Percentiles rank a stretch among this genome's conserved stretches.
Conservation (phyloP, 306 rosid species). For the Fragaria iinumae region DNA sequence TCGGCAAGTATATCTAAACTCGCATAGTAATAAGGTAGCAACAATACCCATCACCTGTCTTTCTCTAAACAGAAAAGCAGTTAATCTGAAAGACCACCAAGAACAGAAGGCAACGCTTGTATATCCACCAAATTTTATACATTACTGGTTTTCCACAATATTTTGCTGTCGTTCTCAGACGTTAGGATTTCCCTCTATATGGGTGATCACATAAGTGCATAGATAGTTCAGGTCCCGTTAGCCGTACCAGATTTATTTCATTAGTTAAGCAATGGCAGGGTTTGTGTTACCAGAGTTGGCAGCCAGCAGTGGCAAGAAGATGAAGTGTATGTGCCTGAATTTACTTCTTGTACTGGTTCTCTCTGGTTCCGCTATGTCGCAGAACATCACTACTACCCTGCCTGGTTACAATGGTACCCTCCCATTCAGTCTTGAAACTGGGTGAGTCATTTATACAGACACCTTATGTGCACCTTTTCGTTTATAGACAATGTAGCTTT, state of each 20-base stretch:
- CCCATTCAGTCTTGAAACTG: conserved; percentile 10
- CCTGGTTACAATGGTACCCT: conserved; percentile 9
- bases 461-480: no score
- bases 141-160: background rate
- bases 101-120: background rate
- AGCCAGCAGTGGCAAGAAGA: background rate
- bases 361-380: background rate
- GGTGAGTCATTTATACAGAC: background rate
- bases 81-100: background rate
- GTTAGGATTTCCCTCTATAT: background rate
- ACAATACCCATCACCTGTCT: background rate
- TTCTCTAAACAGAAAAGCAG: background rate
- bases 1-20: background rate
- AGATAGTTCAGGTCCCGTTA: background rate
- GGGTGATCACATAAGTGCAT: background rate
- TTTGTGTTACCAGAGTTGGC: background rate
- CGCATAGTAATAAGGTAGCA: background rate
- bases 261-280: background rate
- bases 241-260: background rate
- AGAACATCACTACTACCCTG: conserved; percentile 1
- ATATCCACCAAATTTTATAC: background rate
- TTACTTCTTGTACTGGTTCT: background rate
- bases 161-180: background rate
- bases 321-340: background rate
- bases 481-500: no score